Conservation (phyloP, 176 grass and related monocot species). For the Zea luxurians region DNA sequence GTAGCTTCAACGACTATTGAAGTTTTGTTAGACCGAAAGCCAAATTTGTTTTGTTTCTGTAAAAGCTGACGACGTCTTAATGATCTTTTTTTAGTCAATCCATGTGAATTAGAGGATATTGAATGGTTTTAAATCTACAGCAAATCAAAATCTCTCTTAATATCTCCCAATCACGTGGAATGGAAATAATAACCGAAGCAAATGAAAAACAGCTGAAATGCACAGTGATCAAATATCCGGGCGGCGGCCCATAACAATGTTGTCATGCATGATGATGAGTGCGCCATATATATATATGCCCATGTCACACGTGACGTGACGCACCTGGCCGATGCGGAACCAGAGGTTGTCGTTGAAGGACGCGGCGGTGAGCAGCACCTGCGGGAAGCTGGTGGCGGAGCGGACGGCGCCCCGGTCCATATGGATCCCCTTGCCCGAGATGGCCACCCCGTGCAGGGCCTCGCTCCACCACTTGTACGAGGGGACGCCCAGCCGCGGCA, state of each 20-base stretch:
- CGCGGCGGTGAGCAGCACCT: slow-evolving; percentile 69
- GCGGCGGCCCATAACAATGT: not conserved
- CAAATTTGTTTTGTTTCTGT: no score
- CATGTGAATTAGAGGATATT: no score
- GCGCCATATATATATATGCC: not conserved
- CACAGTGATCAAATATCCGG: not conserved
- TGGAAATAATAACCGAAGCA: no score
- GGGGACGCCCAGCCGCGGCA: slow-evolving; percentile 58
- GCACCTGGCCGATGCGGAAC: slow-evolving; percentile 72
- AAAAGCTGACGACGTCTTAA: no score
- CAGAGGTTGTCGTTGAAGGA: slow-evolving; percentile 69
- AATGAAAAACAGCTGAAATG: not conserved
- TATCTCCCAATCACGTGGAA: no score
- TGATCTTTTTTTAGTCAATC: no score
- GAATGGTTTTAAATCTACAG: no score
- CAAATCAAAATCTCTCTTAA: no score
- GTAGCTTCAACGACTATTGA: no score
- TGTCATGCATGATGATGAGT: not conserved
- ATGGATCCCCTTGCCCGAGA: slow-evolving; percentile 50
- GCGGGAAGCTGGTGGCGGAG: slow-evolving; percentile 71
- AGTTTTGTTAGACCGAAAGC: no score
- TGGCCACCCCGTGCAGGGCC: slow-evolving; percentile 70
- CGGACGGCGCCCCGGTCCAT: slow-evolving; percentile 32
- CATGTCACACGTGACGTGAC: not conserved
- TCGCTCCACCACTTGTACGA: slow-evolving; percentile 85